phyloP scores from a whole-genome alignment of 768 basidiomycete genomes.

The Dendrothele bispora region DNA sequence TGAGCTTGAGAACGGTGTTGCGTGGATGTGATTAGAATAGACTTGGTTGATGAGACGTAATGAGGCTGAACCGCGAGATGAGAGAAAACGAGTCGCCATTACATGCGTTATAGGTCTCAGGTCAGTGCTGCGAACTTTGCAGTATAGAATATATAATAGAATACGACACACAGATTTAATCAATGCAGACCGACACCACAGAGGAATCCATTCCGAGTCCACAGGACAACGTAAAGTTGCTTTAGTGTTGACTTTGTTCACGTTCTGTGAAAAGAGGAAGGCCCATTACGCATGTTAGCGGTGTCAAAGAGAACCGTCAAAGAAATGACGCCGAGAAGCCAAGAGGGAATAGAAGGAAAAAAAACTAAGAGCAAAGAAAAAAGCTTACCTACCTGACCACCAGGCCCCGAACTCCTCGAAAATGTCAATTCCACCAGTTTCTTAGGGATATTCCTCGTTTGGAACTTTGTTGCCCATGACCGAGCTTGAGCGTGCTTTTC shows the following conservation, averaged over 20 bases:
- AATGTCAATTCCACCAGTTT: conserved; percentile 62
- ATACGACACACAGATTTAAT: conserved; percentile 46
- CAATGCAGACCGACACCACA: conserved; percentile 56
- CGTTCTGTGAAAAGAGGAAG: conserved; percentile 51
- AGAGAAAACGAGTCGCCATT: too few relatives aligned
- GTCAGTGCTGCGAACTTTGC: too few relatives aligned
- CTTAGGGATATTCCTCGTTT: conserved; percentile 43
- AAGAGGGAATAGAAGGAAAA: too few relatives aligned
- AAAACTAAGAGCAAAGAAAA: too few relatives aligned
- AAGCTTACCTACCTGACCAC: conserved; percentile 74
- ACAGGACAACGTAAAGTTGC: conserved; percentile 62
- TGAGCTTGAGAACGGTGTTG: conserved; percentile 74
- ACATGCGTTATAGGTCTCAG: too few relatives aligned
- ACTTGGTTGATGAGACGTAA: conserved; percentile 67
- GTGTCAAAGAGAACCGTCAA: not conserved
- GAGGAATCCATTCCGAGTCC: conserved; percentile 64
- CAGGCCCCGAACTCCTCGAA: conserved; percentile 81
- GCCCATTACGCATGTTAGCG: not conserved
- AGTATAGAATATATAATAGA: not conserved
- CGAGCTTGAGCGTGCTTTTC: conserved; percentile 49
- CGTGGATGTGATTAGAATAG: conserved; percentile 69
- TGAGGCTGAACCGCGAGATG: too few relatives aligned
- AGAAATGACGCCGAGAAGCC: conserved; percentile 1
- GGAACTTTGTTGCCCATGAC: conserved; percentile 56
- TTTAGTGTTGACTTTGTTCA: conserved; percentile 89